A percentile compares a stretch with the other conserved stretches of the same genome.
phyloP scores from a whole-genome alignment of 306 rosid species.

The Dalbergia cochinchinensis region DNA sequence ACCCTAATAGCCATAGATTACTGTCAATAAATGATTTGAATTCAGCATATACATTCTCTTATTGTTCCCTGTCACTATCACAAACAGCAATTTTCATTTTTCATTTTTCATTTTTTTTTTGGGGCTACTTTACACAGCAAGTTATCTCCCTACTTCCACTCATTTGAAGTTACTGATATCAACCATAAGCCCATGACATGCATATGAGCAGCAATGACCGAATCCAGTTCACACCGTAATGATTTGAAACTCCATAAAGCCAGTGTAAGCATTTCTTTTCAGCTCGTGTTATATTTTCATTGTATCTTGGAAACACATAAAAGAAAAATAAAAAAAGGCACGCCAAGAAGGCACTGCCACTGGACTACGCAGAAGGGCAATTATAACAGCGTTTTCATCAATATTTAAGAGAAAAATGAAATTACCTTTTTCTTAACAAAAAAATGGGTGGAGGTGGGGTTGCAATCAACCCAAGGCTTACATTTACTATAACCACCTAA shows the following conservation, averaged over 20 bases:
- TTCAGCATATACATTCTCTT: neutral
- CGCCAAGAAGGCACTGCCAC: slow-evolving; percentile 28
- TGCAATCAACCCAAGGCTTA: slow-evolving; percentile 35
- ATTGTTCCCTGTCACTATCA: neutral
- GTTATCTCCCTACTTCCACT: neutral
- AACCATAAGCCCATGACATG: neutral
- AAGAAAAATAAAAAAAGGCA: slow-evolving; percentile 22
- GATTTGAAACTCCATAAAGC: neutral
- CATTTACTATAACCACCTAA: slow-evolving; percentile 41
- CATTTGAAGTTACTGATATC: neutral
- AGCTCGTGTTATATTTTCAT: neutral
- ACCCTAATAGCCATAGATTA: neutral
- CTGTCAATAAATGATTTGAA: neutral
- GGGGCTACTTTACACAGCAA: neutral
- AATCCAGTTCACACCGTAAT: neutral
- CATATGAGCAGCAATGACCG: neutral
- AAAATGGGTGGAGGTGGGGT: neutral
- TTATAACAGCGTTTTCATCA: slow-evolving; percentile 1
- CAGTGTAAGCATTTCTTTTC: slow-evolving; percentile 7
- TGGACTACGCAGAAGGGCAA: neutral
- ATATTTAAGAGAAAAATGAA: slow-evolving; percentile 1
- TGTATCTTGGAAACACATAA: neutral
- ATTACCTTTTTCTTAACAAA: slow-evolving; percentile 15
- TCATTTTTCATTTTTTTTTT: too few species aligned
- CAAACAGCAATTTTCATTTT: neutral